Percentiles rank a stretch among this genome's conserved stretches.
Evolutionary conservation across 179 eudicot species (phyloP).

Genomic region (Spergularia azorica): DNA sequence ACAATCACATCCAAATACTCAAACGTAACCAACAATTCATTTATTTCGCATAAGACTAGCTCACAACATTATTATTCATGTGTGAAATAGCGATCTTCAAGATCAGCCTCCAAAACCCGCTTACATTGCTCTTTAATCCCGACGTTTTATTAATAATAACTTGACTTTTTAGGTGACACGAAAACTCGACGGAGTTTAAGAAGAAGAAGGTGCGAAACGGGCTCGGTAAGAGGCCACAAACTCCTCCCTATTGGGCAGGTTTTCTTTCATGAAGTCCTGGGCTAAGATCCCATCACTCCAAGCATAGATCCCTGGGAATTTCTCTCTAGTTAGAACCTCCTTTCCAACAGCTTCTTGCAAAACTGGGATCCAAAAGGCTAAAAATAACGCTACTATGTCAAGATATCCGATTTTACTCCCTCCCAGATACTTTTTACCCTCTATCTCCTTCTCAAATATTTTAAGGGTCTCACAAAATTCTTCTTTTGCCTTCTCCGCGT

Average conservation of each 20-base stretch:
- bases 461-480: not conserved
- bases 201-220: not conserved
- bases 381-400: constrained; percentile 9
- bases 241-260: constrained; percentile 8
- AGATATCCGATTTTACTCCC: constrained; percentile 11
- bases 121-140: too few relatives aligned
- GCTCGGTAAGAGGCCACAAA: constrained; percentile 8
- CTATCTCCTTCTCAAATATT: constrained; percentile 12
- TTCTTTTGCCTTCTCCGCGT: not conserved
- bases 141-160: too few relatives aligned
- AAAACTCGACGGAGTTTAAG: not conserved
- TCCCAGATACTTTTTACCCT: not conserved
- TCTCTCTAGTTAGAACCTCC: not conserved
- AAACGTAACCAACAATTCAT: too few relatives aligned
- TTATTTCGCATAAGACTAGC: too few relatives aligned
- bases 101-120: too few relatives aligned
- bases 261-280: constrained; percentile 4
- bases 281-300: constrained; percentile 13
- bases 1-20: too few relatives aligned
- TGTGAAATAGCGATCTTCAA: too few relatives aligned
- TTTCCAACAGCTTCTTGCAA: constrained; percentile 8
- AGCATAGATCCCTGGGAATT: constrained; percentile 7
- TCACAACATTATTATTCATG: too few relatives aligned
- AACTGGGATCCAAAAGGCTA: constrained; percentile 16
- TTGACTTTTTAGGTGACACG: too few relatives aligned